Evolutionary conservation across 2,329 filamentous ascomycete species (phyloP).

Genomic region (Alternaria consortialis): DNA sequence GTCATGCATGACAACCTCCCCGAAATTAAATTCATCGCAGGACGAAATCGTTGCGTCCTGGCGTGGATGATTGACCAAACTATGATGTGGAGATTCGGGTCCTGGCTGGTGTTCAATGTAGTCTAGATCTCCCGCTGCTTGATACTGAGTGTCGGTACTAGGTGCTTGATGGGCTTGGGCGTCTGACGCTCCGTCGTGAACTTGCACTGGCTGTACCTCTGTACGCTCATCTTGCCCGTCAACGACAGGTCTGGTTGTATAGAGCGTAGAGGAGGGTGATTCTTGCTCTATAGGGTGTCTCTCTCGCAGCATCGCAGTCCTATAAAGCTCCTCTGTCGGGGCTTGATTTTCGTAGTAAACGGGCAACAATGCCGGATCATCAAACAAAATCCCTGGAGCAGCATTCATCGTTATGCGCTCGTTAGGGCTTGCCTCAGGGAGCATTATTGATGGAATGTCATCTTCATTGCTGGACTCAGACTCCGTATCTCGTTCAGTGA

Average conservation of each 20-base stretch:
- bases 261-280: not conserved
- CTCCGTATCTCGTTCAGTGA: slow-evolving; percentile 1
- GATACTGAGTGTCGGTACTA: not conserved
- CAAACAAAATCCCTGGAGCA: not conserved
- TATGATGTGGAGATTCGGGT: not conserved
- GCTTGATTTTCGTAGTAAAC: not conserved
- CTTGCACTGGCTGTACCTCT: not conserved
- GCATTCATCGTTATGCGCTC: not conserved
- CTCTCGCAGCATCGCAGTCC: not conserved
- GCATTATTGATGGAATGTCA: not conserved
- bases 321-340: not conserved
- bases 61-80: not conserved
- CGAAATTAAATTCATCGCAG: not conserved
- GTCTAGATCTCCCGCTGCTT: not conserved
- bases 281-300: slow-evolving; percentile 2
- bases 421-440: not conserved
- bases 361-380: not conserved
- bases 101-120: not conserved
- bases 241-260: not conserved
- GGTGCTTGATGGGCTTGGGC: slow-evolving; percentile 3
- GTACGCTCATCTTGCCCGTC: not conserved
- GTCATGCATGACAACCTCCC: not conserved
- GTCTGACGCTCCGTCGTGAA: not conserved
- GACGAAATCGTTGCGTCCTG: not conserved
- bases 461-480: slow-evolving; percentile 4